Base-by-base conservation (phyloP, 179 eudicot species). In the Beta lomatogona region DNA sequence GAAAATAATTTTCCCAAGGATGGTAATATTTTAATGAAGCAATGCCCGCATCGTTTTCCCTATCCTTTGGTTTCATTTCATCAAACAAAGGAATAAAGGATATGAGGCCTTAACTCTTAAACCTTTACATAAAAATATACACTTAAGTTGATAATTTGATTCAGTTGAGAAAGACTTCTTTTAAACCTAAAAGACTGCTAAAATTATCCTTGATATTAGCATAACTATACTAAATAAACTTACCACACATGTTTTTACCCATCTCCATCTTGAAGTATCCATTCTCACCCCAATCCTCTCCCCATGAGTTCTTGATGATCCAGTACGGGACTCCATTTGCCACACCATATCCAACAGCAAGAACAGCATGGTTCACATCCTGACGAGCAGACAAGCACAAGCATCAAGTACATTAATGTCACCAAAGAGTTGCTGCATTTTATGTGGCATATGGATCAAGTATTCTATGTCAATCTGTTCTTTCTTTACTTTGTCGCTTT, bases 221-320 rank as follows among this genome's bases (percentile, higher is more conserved):
- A 73, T 7, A 8, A 41, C 36, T 3, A 4, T 10, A 45, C 6
- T n/a, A 21, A 46, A 13, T 13, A 31, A 77, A 86, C 98, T 89
- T 86, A 96, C 99, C 99, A 86, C 99, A 97, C 97, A 97, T 94
- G 94, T 94, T 97, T 84, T 97, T 93, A 41, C 99, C 98, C 97
- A 92, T 72, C 90, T 94, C 97, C 97, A 97, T 97, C 82, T 92
- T 97, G 79, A 97, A 97, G 89, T 93, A 97, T 25, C 99, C 99
- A 8, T 82, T 70, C 76, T 91, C 90, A 79, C 99, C 99, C 99
- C 99, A 97, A 73, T 89, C 89, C 67, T 78, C 93, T 76, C 99
- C 99, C 99, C 99, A 97, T 28, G 99, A 97, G 83, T 97, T 97
- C 88, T 97, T 97, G 73, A 97, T 91, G 82, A 97, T 91, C 99